Percentiles rank a stretch among this genome's conserved stretches.
Evolutionary conservation across 2,329 filamentous ascomycete species (phyloP).

Genomic region (Teratosphaeria viscida): DNA sequence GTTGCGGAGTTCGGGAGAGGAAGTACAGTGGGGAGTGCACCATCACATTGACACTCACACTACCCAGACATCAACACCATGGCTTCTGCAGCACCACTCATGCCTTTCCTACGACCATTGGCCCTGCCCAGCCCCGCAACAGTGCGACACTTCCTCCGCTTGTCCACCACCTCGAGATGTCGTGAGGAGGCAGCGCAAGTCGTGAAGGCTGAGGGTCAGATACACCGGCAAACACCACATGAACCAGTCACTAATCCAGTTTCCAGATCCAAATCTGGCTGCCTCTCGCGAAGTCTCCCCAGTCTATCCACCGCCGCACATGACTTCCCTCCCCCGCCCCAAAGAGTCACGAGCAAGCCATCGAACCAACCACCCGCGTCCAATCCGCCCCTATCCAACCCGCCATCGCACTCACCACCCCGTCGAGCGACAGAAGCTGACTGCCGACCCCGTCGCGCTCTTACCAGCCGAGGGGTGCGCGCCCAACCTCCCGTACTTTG

Average conservation of each 20-base stretch:
- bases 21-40: neutral
- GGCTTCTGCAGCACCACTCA: conserved; percentile 26
- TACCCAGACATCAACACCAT: conserved; percentile 12
- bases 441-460: conserved; percentile 14
- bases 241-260: neutral
- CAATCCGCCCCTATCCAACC: conserved; percentile 25
- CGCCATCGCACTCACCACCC: conserved; percentile 17
- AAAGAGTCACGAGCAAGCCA: conserved; percentile 26
- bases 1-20: neutral
- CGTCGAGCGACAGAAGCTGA: conserved; percentile 11
- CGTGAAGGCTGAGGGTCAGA: neutral
- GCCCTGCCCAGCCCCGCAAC: conserved; percentile 27
- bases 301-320: conserved; percentile 21
- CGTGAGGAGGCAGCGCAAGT: conserved; percentile 4
- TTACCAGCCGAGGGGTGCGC: conserved; percentile 24
- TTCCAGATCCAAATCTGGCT: conserved; percentile 23
- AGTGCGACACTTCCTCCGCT: conserved; percentile 30
- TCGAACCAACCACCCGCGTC: conserved; percentile 22
- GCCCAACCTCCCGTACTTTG: conserved; percentile 52
- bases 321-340: conserved; percentile 25
- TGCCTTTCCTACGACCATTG: conserved; percentile 32
- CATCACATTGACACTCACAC: neutral
- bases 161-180: conserved; percentile 26
- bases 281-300: conserved; percentile 24
- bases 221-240: conserved; percentile 1